Percentiles rank a stretch among this genome's conserved stretches.
phyloP scores from a whole-genome alignment of 2,329 filamentous ascomycete species.

The Epichloe sibirici region DNA sequence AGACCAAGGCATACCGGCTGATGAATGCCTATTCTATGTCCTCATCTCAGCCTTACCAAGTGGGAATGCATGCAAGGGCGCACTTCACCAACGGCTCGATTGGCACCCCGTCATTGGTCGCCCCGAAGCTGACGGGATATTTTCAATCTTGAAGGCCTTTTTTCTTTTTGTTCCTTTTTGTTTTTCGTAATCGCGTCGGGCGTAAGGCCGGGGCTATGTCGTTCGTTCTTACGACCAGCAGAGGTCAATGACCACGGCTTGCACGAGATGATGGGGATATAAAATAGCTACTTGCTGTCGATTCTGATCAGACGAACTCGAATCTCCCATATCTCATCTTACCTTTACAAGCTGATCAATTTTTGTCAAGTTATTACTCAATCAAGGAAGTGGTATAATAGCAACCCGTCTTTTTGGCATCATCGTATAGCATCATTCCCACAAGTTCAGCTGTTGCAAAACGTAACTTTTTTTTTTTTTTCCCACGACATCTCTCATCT shows the following conservation, averaged over 20 bases:
- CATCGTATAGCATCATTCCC: background rate
- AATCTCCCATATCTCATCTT: background rate
- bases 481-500: background rate
- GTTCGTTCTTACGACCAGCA: background rate
- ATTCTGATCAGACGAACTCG: background rate
- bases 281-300: background rate
- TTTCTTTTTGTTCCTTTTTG: background rate
- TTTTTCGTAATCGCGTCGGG: background rate
- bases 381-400: background rate
- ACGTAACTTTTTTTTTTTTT: no score
- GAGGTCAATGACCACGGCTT: no score
- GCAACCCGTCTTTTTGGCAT: no score
- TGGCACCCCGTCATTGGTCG: background rate
- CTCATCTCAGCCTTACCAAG: background rate
- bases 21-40: background rate
- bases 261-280: background rate
- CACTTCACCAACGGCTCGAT: background rate
- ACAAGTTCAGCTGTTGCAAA: background rate
- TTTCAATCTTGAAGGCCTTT: background rate
- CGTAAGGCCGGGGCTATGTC: background rate
- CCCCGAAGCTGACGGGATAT: background rate
- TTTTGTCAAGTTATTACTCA: background rate
- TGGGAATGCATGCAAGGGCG: background rate
- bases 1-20: background rate
- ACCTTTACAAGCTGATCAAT: background rate